Percentiles rank a stretch among this genome's conserved stretches.
phyloP scores from a whole-genome alignment of 768 basidiomycete species.

The Tephrocybe sp. region DNA sequence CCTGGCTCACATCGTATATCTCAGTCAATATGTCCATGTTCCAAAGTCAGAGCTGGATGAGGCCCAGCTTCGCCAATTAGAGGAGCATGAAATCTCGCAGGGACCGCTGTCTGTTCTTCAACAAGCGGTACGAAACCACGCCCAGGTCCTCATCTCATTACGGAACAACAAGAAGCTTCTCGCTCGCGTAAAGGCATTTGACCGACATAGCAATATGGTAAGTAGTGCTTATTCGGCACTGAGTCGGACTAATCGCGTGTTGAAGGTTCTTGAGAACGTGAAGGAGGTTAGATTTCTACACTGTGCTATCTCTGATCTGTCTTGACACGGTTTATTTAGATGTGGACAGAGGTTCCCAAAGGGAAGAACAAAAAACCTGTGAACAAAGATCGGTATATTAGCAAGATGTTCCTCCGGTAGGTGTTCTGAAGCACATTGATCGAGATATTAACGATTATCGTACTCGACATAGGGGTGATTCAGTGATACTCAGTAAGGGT shows the following conservation, averaged over 20 bases:
- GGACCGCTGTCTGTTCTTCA: slow-evolving; percentile 96
- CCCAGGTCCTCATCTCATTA: slow-evolving; percentile 95
- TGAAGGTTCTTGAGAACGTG: slow-evolving; percentile 92
- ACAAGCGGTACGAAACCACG: slow-evolving; percentile 95
- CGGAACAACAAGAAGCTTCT: slow-evolving; percentile 98
- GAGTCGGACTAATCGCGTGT: slow-evolving; percentile 7
- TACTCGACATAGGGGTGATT: slow-evolving; percentile 79
- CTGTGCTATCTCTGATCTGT: slow-evolving; percentile 6
- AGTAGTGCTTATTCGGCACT: slow-evolving; percentile 21
- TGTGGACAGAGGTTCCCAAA: slow-evolving; percentile 99
- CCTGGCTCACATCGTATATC: slow-evolving; percentile 5
- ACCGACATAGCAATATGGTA: slow-evolving; percentile 98
- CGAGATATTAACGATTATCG: slow-evolving; percentile 6
- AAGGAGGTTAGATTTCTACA: slow-evolving; percentile 66
- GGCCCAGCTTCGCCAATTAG: slow-evolving; percentile 91
- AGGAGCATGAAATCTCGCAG: slow-evolving; percentile 98
- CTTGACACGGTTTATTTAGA: slow-evolving; percentile 59
- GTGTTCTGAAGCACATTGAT: slow-evolving; percentile 20
- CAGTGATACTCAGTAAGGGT: slow-evolving; percentile 90
- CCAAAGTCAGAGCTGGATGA: slow-evolving; percentile 98
- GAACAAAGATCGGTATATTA: slow-evolving; percentile 99
- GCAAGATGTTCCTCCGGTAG: slow-evolving; percentile 96
- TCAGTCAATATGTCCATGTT: slow-evolving; percentile 94
- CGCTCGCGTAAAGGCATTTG: slow-evolving; percentile 96
- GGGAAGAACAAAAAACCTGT: slow-evolving; percentile 99